These are phyloP conservation scores for Arthrobotrys iridis DNA, from an alignment of 2,329 filamentous ascomycete species.

Conservation along the genomic window DNA sequence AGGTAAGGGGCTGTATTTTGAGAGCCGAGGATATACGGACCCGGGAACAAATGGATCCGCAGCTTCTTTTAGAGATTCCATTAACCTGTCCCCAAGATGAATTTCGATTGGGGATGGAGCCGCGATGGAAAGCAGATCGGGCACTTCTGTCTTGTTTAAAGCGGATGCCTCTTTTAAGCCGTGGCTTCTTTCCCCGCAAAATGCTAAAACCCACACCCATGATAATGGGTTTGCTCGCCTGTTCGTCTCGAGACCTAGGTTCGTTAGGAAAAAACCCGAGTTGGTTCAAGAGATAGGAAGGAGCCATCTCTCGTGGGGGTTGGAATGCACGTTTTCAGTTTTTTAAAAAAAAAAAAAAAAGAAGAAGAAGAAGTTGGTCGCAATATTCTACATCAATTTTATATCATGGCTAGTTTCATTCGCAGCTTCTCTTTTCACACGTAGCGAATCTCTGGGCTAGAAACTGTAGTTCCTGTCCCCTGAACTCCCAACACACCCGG, in stretches of 20 bases:
- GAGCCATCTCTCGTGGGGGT: conserved; percentile 1
- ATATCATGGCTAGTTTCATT: too few relatives aligned
- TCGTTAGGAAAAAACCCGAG: neutral
- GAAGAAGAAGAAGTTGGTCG: too few relatives aligned
- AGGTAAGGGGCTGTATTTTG: neutral
- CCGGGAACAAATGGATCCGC: neutral
- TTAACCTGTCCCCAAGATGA: neutral
- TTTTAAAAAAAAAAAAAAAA: neutral
- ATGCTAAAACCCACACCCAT: neutral
- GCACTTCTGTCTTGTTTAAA: conserved; percentile 3
- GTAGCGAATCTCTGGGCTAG: too few relatives aligned
- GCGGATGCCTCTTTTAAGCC: conserved; percentile 6
- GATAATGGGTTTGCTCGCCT: neutral
- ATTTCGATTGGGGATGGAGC: neutral
- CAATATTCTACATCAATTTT: too few relatives aligned
- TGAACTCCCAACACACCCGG: too few relatives aligned
- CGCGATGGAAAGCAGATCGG: neutral
- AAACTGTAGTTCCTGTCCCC: too few relatives aligned
- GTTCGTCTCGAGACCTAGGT: neutral
- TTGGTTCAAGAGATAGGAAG: neutral
- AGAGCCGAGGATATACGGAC: conserved; percentile 3
- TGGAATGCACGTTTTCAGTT: too few relatives aligned
- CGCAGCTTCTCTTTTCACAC: too few relatives aligned
- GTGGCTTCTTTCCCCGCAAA: conserved; percentile 21
- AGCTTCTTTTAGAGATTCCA: neutral